phyloP scores from a whole-genome alignment of 2,329 filamentous ascomycete species.

The Alternaria sp. region DNA sequence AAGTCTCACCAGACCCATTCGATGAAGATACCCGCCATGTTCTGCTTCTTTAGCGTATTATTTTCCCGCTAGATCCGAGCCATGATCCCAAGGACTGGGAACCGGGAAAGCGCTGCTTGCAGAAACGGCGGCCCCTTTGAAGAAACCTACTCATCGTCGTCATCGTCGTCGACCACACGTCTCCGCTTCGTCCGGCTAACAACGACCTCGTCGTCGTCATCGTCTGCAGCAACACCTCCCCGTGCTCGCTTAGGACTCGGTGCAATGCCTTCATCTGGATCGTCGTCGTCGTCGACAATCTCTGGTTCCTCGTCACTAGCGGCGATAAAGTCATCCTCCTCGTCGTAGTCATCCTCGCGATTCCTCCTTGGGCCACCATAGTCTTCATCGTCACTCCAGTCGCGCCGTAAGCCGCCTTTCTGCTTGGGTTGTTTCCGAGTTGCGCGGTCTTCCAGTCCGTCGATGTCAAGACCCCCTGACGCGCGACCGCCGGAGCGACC shows the following conservation, averaged over 20 bases:
- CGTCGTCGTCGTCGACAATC: constrained; percentile 67
- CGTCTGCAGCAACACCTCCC: constrained; percentile 37
- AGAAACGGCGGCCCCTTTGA: not conserved
- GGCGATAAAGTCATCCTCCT: constrained; percentile 81
- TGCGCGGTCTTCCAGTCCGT: constrained; percentile 64
- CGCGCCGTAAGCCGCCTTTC: constrained; percentile 54
- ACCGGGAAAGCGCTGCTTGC: not conserved
- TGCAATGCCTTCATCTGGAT: constrained; percentile 58
- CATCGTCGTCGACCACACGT: constrained; percentile 58
- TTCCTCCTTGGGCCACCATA: constrained; percentile 70
- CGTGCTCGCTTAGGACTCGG: constrained; percentile 53
- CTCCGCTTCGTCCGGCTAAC: constrained; percentile 51
- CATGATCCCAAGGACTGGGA: not conserved
- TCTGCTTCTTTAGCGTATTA: not conserved
- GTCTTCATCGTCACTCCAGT: constrained; percentile 77
- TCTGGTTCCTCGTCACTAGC: constrained; percentile 75
- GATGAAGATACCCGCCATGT: not conserved
- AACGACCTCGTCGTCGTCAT: constrained; percentile 49
- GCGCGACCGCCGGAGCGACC: constrained; percentile 61
- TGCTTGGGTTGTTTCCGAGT: constrained; percentile 39
- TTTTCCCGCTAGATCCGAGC: not conserved
- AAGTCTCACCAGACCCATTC: not conserved
- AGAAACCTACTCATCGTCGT: constrained; percentile 54
- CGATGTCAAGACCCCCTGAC: constrained; percentile 66
- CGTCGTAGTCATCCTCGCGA: constrained; percentile 78